Percentiles rank a stretch among this genome's conserved stretches.
These are phyloP conservation scores for Amoebophrya sp. DNA, from an alignment of 169 alveolate genomes.

Conservation along the genomic window DNA sequence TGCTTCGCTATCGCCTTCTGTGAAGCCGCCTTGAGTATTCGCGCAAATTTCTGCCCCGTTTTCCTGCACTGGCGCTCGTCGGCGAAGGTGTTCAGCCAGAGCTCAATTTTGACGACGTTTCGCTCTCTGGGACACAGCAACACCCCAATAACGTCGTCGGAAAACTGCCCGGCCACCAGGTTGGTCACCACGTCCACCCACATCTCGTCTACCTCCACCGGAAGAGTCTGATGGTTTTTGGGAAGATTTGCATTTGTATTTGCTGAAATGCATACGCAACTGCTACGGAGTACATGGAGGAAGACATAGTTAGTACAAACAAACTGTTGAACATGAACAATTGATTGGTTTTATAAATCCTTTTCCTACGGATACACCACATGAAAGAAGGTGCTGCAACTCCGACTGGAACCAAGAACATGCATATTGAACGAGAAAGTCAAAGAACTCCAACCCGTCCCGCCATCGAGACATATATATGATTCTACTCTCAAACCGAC, in stretches of 20 bases:
- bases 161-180: background rate
- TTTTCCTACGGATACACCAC: too few species aligned
- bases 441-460: too few species aligned
- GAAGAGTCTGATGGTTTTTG: background rate
- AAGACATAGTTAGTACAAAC: too few species aligned
- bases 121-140: background rate
- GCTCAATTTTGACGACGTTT: background rate
- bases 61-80: background rate
- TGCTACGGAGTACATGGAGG: too few species aligned
- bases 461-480: background rate
- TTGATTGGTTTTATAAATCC: too few species aligned
- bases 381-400: too few species aligned
- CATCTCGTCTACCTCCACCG: background rate
- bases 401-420: too few species aligned
- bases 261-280: too few species aligned
- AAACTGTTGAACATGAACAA: too few species aligned
- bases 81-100: background rate
- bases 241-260: background rate
- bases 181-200: background rate
- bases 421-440: too few species aligned
- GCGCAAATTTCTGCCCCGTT: background rate
- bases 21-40: too few species aligned
- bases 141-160: background rate
- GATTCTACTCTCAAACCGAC: background rate
- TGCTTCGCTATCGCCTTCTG: too few species aligned